Evolutionary conservation across 352 stramenopile species (phyloP).

Genomic region (Aphanomyces cochlioides): DNA sequence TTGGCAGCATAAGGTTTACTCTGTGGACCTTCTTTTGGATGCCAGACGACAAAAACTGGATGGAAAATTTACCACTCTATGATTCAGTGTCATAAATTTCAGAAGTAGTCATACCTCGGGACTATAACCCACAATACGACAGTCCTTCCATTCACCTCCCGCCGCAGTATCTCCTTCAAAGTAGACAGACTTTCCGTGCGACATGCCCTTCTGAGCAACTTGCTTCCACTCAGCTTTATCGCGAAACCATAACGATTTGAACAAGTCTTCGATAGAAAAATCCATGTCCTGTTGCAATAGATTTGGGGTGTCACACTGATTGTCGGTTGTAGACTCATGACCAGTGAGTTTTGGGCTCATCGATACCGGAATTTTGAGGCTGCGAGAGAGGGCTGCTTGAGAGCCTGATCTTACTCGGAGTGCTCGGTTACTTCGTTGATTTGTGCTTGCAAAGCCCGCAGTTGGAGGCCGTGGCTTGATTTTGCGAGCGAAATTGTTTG

Average conservation of each 20-base stretch:
- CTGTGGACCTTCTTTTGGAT: conserved; percentile 22
- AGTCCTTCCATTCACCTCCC: conserved; percentile 4
- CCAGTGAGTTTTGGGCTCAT: too few species aligned
- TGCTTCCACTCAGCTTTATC: conserved; percentile 10
- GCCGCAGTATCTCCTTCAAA: background rate
- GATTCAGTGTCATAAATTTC: background rate
- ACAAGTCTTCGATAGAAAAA: conserved; percentile 13
- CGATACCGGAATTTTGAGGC: too few species aligned
- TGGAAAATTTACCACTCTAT: conserved; percentile 22
- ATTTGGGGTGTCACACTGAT: background rate
- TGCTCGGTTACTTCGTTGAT: too few species aligned
- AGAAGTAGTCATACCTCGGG: conserved; percentile 5
- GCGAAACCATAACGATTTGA: conserved; percentile 26
- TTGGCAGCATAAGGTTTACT: conserved; percentile 22
- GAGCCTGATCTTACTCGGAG: too few species aligned
- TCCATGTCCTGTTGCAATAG: background rate
- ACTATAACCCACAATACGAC: background rate
- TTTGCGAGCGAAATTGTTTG: too few species aligned
- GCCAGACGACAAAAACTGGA: conserved; percentile 10
- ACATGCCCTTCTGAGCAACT: background rate
- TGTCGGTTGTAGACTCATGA: background rate
- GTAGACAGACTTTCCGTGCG: conserved; percentile 23
- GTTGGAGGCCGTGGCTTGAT: too few species aligned
- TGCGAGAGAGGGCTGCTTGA: too few species aligned
- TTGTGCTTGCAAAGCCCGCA: too few species aligned